A percentile compares a stretch with the other conserved stretches of the same genome.
These are phyloP conservation scores for Wickerhamiella kurtzmanii DNA, from an alignment of 805 yeast species.

Conservation along the genomic window DNA sequence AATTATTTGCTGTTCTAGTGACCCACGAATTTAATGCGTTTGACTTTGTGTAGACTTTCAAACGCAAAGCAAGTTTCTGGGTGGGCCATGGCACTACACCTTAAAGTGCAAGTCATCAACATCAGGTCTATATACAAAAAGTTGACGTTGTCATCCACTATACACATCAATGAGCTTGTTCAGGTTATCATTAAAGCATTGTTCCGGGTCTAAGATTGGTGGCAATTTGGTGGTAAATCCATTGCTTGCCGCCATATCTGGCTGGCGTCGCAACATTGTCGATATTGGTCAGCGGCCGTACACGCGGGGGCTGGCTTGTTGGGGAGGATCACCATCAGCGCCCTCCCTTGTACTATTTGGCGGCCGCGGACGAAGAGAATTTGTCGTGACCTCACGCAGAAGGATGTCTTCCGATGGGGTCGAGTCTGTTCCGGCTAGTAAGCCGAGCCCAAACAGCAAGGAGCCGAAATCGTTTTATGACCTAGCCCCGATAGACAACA, in stretches of 20 bases:
- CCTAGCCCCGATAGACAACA: slow-evolving; percentile 48
- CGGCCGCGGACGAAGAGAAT: neutral
- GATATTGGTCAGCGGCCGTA: neutral
- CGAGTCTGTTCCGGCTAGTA: too few relatives aligned
- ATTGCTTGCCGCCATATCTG: neutral
- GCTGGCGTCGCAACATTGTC: neutral
- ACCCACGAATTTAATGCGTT: neutral
- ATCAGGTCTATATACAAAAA: neutral
- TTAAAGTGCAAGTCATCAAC: neutral
- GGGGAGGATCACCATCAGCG: neutral
- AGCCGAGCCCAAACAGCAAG: neutral
- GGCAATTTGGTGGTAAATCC: too few relatives aligned
- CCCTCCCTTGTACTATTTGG: neutral
- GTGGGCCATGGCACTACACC: too few relatives aligned
- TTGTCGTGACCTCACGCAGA: neutral
- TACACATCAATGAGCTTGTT: too few relatives aligned
- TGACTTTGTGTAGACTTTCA: neutral
- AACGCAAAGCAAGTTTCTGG: too few relatives aligned
- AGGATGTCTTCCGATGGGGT: neutral
- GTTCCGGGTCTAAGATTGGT: neutral
- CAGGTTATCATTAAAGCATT: too few relatives aligned
- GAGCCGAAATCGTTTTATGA: slow-evolving; percentile 38
- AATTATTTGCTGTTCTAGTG: neutral
- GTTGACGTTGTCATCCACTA: neutral
- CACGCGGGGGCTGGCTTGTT: neutral